Percentiles rank a stretch among this genome's conserved stretches.
These are phyloP conservation scores for Hyphopichia pseudoburtonii DNA, from an alignment of 1,139 yeast genomes.

Conservation along the genomic window DNA sequence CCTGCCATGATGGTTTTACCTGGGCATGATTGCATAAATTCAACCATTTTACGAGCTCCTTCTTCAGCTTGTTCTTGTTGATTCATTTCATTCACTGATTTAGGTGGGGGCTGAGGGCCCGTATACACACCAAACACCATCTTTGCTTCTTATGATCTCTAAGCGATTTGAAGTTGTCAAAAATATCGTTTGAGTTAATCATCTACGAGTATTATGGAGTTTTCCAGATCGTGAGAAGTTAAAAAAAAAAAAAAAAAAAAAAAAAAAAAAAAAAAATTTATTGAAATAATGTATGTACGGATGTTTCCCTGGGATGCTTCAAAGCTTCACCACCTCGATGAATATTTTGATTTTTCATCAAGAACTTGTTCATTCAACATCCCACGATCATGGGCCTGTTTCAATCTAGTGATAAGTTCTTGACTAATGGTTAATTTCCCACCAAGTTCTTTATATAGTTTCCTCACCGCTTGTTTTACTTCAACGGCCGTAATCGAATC, in stretches of 20 bases:
- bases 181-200: too few relatives aligned
- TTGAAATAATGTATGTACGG: not conserved
- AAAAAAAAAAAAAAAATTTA: slow-evolving; percentile 1
- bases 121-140: slow-evolving; percentile 18
- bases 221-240: not conserved
- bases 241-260: not conserved
- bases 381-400: slow-evolving; percentile 8
- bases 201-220: not conserved
- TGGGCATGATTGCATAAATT: slow-evolving; percentile 89
- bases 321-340: slow-evolving; percentile 7
- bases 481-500: too few relatives aligned
- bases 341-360: slow-evolving; percentile 9
- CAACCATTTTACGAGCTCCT: slow-evolving; percentile 84
- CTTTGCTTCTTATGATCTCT: not conserved
- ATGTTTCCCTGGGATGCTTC: not conserved
- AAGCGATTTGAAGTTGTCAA: too few relatives aligned
- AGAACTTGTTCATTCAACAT: slow-evolving; percentile 10
- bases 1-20: slow-evolving; percentile 93
- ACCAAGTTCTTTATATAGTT: slow-evolving; percentile 10
- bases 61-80: slow-evolving; percentile 92
- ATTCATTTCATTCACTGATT: slow-evolving; percentile 67
- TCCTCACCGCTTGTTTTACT: slow-evolving; percentile 8
- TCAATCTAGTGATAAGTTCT: slow-evolving; percentile 9
- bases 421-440: slow-evolving; percentile 9
- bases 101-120: slow-evolving; percentile 25